Percentiles rank a stretch among this genome's conserved stretches.
These are phyloP conservation scores for Nitzschia sp. DNA, from an alignment of 108 stramenopile species.

Conservation along the genomic window DNA sequence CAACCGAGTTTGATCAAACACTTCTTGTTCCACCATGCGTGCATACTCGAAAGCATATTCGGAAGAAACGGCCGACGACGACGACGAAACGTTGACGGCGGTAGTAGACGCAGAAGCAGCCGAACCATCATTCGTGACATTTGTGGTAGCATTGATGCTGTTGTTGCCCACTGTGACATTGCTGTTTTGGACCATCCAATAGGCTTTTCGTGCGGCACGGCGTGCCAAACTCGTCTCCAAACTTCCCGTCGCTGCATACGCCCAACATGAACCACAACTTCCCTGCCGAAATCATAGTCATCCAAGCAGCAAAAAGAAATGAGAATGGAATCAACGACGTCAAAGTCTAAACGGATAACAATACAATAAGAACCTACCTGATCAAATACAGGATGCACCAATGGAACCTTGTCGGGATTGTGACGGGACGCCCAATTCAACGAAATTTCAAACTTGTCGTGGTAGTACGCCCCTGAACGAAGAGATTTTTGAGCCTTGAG, in stretches of 20 bases:
- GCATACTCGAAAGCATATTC: conserved; percentile 28
- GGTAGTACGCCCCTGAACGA: neutral
- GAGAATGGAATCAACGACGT: too few species aligned
- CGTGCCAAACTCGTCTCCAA: conserved; percentile 86
- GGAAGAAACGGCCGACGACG: neutral
- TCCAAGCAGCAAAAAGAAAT: too few species aligned
- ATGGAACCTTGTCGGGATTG: conserved; percentile 79
- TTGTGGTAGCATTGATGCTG: neutral
- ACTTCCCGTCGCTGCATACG: conserved; percentile 94
- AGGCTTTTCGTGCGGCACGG: conserved; percentile 43
- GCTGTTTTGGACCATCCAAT: neutral
- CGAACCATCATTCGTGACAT: neutral
- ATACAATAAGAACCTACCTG: conserved; percentile 54
- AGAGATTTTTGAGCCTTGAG: neutral
- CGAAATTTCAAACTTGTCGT: conserved; percentile 10
- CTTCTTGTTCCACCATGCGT: conserved; percentile 42
- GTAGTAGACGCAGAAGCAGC: neutral
- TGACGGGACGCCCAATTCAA: conserved; percentile 75
- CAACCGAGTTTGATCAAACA: conserved; percentile 53
- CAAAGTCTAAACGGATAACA: too few species aligned
- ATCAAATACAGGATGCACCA: conserved; percentile 68
- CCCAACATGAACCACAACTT: conserved; percentile 95
- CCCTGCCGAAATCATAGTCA: conserved; percentile 45
- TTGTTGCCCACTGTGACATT: neutral
- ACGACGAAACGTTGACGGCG: neutral